These are phyloP conservation scores for Phytopythium oedochilum DNA, from an alignment of 352 stramenopile genomes.

Conservation along the genomic window DNA sequence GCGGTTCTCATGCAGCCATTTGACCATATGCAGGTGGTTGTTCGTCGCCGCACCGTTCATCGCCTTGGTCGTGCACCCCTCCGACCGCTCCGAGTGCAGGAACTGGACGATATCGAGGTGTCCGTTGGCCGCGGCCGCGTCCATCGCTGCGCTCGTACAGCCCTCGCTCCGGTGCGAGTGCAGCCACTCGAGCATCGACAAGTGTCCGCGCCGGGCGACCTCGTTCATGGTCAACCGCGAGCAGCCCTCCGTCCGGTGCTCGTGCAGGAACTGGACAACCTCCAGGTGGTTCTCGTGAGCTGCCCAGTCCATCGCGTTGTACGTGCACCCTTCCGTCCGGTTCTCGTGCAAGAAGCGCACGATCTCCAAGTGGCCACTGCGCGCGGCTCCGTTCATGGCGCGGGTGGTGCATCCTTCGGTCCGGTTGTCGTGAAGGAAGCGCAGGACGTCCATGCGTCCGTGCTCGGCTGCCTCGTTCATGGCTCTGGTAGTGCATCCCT, in stretches of 20 bases:
- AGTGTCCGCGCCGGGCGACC: slow-evolving; percentile 6
- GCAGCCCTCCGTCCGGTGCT: slow-evolving; percentile 19
- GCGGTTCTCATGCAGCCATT: slow-evolving; percentile 67
- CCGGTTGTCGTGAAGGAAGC: slow-evolving; percentile 26
- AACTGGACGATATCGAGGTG: slow-evolving; percentile 19
- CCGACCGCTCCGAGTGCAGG: too few species aligned
- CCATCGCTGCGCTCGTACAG: slow-evolving; percentile 22
- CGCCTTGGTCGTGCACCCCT: slow-evolving; percentile 7
- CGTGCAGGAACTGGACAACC: slow-evolving; percentile 25
- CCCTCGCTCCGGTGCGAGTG: slow-evolving; percentile 13
- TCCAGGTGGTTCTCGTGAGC: slow-evolving; percentile 17
- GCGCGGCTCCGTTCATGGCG: slow-evolving; percentile 21
- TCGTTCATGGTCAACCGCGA: slow-evolving; percentile 24
- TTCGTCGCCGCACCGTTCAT: slow-evolving; percentile 25
- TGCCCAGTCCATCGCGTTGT: slow-evolving; percentile 22
- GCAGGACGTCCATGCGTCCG: slow-evolving; percentile 25
- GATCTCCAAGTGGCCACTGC: slow-evolving; percentile 22
- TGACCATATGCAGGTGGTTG: slow-evolving; percentile 39
- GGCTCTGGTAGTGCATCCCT: slow-evolving; percentile 13
- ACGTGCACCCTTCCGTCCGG: slow-evolving; percentile 20
- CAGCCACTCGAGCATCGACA: slow-evolving; percentile 16
- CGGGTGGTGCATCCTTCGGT: slow-evolving; percentile 16
- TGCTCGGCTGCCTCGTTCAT: slow-evolving; percentile 30
- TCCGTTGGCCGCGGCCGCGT: slow-evolving; percentile 22
- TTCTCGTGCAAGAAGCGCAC: slow-evolving; percentile 37